Percentiles rank a stretch among this genome's conserved stretches.
These are phyloP conservation scores for Gossypium herbaceum DNA, from an alignment of 345 rosid species.

Conservation along the genomic window DNA sequence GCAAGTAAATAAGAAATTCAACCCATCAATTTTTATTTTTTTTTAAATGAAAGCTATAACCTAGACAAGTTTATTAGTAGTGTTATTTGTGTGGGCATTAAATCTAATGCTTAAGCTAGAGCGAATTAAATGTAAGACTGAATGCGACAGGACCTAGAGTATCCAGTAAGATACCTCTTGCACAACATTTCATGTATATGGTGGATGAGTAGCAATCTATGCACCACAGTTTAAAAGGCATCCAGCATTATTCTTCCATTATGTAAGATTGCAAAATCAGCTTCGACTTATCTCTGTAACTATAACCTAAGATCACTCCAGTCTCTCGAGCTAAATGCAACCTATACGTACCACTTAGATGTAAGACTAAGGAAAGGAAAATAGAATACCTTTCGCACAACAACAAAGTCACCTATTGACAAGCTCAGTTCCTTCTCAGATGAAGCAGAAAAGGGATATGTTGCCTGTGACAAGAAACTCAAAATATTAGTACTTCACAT, in stretches of 20 bases:
- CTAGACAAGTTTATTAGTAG: no score
- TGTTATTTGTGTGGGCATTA: not conserved
- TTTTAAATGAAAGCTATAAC: not conserved
- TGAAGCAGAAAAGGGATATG: slow-evolving; percentile 62
- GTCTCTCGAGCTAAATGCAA: slow-evolving; percentile 3
- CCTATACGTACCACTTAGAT: slow-evolving; percentile 2
- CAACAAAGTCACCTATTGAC: slow-evolving; percentile 76
- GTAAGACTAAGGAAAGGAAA: slow-evolving; percentile 6
- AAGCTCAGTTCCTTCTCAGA: slow-evolving; percentile 89
- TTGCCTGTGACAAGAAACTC: slow-evolving; percentile 46
- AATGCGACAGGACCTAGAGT: not conserved
- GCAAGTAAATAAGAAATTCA: slow-evolving; percentile 5
- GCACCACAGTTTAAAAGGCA: not conserved
- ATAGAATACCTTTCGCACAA: slow-evolving; percentile 72
- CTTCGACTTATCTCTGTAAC: not conserved
- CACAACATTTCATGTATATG: not conserved
- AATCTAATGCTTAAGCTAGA: not conserved
- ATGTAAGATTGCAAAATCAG: not conserved
- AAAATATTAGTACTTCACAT: slow-evolving; percentile 10
- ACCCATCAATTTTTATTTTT: not conserved
- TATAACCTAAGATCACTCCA: slow-evolving; percentile 2
- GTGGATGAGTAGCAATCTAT: slow-evolving; percentile 1
- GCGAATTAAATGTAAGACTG: not conserved
- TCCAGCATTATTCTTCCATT: not conserved
- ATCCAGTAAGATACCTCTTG: not conserved